Evolutionary conservation across 306 rosid species (phyloP), one percentile per base, ranked within the genome.

Genomic region (Cyclanthera cordifolia): DNA sequence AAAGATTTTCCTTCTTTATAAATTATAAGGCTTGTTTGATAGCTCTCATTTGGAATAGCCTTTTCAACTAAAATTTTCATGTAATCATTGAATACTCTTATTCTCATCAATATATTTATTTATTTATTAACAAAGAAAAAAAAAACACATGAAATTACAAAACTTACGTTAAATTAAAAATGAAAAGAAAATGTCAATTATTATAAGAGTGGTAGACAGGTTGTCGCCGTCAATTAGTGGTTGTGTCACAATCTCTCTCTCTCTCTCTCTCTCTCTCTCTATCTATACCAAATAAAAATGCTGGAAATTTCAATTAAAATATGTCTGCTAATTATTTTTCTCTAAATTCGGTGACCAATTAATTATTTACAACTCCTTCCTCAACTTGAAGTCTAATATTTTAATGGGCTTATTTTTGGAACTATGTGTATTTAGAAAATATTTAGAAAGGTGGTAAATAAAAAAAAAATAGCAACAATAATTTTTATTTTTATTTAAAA

Each of bases 221-320:
- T 13, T 77, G 84, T 88, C 88, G 34, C 3, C 76, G 71, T 86
- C 82, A 21, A 72, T 73, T 61, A 6, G 85, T 32, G 59, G 43
- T 45, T 27, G 23, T 1, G 43, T 67, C 54, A 24, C 54, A 49
- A 47, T 66, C 71, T 45, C 69, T 0, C 39, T 45, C 47, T 37
- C 7, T 61, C 50, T 61, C n/a, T 61, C 50, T 61, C n/a, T 66
- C 71, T 45, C 69, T 0, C 39, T 45, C 47, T 37, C 7, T 61
- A 28, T 61, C n/a, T 61, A 37, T 15, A 63, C 69, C 52, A 41
- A 63, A 63, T 41, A 1, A 63, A 12, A 63, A 39, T 41, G 67
- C 47, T 37, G 5, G 7, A 21, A 41, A 19, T 61, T 37, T 27
- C 30, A 27, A 27, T 27, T 27, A 27, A 27, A 27, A 60, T 3